Percentiles rank a stretch among this genome's conserved stretches.
These are phyloP conservation scores for Solanum boliviense DNA, from an alignment of 257 asterid genomes.

Conservation along the genomic window DNA sequence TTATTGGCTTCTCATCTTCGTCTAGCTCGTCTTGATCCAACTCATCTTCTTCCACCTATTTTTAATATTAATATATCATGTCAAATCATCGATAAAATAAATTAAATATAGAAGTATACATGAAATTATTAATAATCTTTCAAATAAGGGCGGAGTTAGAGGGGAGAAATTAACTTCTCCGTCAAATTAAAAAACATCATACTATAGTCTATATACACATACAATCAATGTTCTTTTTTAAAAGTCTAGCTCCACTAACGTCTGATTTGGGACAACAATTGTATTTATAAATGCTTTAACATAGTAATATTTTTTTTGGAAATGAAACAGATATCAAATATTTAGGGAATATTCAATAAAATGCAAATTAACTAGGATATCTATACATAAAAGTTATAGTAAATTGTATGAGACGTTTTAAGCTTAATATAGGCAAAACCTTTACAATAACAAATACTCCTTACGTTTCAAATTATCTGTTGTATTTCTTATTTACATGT, in stretches of 20 bases:
- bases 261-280: background rate
- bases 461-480: too few relatives aligned
- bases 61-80: background rate
- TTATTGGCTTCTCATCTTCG: conserved; percentile 21
- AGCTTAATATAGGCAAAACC: background rate
- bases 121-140: background rate
- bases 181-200: too few relatives aligned
- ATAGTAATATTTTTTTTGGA: background rate
- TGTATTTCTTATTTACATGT: too few relatives aligned
- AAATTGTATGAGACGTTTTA: background rate
- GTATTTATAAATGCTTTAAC: background rate
- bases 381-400: background rate
- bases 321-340: background rate
- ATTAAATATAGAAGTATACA: background rate
- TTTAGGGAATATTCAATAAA: background rate
- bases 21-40: conserved; percentile 3
- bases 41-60: background rate
- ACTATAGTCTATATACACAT: background rate
- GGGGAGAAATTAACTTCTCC: too few relatives aligned
- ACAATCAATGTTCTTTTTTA: too few relatives aligned
- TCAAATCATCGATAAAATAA: background rate
- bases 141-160: too few relatives aligned
- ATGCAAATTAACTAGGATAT: background rate
- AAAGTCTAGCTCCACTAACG: background rate
- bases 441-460: background rate